Evolutionary conservation across 2,329 filamentous ascomycete species (phyloP).

Genomic region (Gaeumannomyces sp.): DNA sequence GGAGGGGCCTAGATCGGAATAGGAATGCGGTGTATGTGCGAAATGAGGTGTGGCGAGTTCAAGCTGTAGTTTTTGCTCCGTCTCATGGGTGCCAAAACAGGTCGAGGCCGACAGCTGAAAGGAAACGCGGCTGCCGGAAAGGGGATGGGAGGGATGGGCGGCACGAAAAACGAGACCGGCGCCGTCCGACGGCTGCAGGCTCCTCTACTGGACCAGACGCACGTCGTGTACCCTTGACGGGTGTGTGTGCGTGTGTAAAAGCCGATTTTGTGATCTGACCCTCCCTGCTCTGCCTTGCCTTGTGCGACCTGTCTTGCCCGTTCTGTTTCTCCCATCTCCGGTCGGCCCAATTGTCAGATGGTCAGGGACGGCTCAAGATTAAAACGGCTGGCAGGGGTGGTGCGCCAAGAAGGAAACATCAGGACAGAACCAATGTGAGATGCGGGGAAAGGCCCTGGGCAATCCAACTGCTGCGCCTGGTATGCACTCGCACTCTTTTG

Average conservation of each 20-base stretch:
- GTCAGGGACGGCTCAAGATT: not conserved
- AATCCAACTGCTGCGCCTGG: too few relatives aligned
- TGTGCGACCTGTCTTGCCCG: not conserved
- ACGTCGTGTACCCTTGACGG: not conserved
- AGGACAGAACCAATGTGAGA: not conserved
- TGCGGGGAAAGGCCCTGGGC: not conserved
- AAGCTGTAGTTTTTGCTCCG: not conserved
- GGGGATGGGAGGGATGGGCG: too few relatives aligned
- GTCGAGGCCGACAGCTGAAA: not conserved
- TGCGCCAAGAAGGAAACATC: not conserved
- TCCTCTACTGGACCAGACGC: not conserved
- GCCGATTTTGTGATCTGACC: not conserved
- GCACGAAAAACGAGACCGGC: not conserved
- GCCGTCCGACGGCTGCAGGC: too few relatives aligned
- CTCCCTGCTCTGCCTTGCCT: not conserved
- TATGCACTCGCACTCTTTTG: too few relatives aligned
- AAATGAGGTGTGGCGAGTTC: not conserved
- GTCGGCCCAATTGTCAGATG: not conserved
- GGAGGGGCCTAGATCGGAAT: not conserved
- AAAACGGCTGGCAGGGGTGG: conserved; percentile 1
- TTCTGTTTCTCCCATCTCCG: not conserved
- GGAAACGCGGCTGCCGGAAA: not conserved
- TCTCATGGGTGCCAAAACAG: too few relatives aligned
- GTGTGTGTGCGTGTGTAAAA: not conserved
- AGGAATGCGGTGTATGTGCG: not conserved